Conservation (phyloP, 345 rosid genomes). For the Odontarrhena argentea region DNA sequence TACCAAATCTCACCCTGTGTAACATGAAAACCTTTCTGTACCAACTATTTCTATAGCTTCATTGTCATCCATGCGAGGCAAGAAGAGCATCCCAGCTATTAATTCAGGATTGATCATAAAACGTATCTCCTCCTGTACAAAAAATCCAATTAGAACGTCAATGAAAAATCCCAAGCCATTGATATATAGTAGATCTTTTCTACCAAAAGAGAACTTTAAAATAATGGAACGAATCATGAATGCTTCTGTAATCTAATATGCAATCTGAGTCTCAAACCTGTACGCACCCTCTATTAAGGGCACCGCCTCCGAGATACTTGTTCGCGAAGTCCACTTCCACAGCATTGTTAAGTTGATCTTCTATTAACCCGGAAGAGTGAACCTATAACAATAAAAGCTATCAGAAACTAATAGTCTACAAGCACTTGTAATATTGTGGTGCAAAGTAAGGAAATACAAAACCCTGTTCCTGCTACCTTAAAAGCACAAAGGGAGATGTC, state of each 20-base stretch:
- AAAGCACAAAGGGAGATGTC: slow-evolving; percentile 59
- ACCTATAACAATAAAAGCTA: slow-evolving; percentile 48
- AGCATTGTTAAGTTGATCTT: slow-evolving; percentile 65
- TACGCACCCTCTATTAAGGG: slow-evolving; percentile 81
- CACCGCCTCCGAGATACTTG: slow-evolving; percentile 88
- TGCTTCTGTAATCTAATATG: slow-evolving; percentile 16
- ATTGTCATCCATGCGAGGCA: slow-evolving; percentile 85
- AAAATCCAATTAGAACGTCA: slow-evolving; percentile 1
- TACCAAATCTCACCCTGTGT: slow-evolving; percentile 70
- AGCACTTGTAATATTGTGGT: slow-evolving; percentile 6
- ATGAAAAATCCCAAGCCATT: neutral
- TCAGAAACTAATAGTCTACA: neutral
- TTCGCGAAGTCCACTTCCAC: slow-evolving; percentile 94
- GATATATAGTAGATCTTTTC: neutral
- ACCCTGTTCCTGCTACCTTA: slow-evolving; percentile 52
- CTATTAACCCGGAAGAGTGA: slow-evolving; percentile 62
- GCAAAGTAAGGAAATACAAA: slow-evolving; percentile 5
- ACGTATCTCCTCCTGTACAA: slow-evolving; percentile 88
- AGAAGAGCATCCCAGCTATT: slow-evolving; percentile 89
- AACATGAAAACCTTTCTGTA: slow-evolving; percentile 78
- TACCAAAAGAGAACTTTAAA: slow-evolving; percentile 10
- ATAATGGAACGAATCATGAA: slow-evolving; percentile 13
- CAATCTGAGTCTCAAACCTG: slow-evolving; percentile 56
- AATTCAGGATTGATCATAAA: slow-evolving; percentile 96
- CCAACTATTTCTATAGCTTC: slow-evolving; percentile 91